Percentiles rank a stretch among this genome's conserved stretches.
Conservation (phyloP, 805 yeast genomes). For the Candida suzukii region DNA sequence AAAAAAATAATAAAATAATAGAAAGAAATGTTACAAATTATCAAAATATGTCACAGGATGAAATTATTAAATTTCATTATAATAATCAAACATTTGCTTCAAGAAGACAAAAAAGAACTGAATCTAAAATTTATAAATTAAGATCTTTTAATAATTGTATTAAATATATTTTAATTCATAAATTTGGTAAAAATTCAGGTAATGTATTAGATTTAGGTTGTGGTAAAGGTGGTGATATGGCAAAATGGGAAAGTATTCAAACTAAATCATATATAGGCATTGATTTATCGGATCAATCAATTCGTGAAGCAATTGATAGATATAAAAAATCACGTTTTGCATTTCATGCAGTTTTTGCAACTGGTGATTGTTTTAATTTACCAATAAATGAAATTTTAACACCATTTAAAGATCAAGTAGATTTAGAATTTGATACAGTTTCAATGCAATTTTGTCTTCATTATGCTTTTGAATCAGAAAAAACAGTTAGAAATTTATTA, state of each 20-base stretch:
- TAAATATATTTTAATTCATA: constrained; percentile 76
- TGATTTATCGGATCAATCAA: constrained; percentile 85
- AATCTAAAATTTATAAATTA: constrained; percentile 79
- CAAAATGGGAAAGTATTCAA: constrained; percentile 75
- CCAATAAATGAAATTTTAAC: constrained; percentile 61
- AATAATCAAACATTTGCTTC: constrained; percentile 75
- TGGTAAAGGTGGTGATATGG: constrained; percentile 97
- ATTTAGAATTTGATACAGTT: constrained; percentile 82
- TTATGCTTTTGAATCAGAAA: constrained; percentile 87
- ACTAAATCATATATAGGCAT: constrained; percentile 80
- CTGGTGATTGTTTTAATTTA: constrained; percentile 84
- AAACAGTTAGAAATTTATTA: constrained; percentile 64
- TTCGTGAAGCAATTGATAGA: constrained; percentile 76
- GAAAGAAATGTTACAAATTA: constrained; percentile 7
- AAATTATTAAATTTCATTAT: constrained; percentile 75
- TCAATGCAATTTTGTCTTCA: constrained; percentile 91
- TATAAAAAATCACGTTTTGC: constrained; percentile 45
- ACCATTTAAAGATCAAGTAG: constrained; percentile 54
- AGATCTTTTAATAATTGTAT: constrained; percentile 89
- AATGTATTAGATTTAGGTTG: constrained; percentile 84
- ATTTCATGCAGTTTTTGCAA: constrained; percentile 61
- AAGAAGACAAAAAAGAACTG: constrained; percentile 51
- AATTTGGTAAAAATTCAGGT: constrained; percentile 47
- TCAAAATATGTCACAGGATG: constrained; percentile 35
- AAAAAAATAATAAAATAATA: constrained; percentile 17